Conservation (phyloP, 2,329 filamentous ascomycete species). For the Fusarium irregulare region DNA sequence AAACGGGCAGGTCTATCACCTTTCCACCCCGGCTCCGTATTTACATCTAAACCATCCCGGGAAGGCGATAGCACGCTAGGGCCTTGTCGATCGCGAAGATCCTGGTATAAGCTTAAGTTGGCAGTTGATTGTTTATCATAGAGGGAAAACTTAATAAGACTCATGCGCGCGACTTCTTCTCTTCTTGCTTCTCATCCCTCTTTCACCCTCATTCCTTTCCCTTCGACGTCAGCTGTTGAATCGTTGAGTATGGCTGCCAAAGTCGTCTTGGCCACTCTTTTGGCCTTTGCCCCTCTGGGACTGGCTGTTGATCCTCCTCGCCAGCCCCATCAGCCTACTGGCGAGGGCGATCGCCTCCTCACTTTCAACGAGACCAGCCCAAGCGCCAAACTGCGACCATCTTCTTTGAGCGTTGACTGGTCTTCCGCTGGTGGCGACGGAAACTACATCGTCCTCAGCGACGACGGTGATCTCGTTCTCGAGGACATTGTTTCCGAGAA, state of each 20-base stretch:
- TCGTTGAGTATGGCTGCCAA: slow-evolving; percentile 21
- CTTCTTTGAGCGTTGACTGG: slow-evolving; percentile 65
- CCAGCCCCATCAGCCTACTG: slow-evolving; percentile 64
- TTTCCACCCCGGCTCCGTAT: background rate
- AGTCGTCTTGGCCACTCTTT: slow-evolving; percentile 27
- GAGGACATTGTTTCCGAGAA: slow-evolving; percentile 70
- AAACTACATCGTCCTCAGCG: slow-evolving; percentile 66
- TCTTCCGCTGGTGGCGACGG: slow-evolving; percentile 69
- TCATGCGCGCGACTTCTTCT: background rate
- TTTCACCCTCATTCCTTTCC: background rate
- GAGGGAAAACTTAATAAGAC: background rate
- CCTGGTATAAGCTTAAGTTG: slow-evolving; percentile 34
- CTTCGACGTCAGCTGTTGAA: background rate
- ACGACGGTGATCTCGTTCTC: slow-evolving; percentile 66
- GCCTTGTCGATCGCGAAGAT: slow-evolving; percentile 12
- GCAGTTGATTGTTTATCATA: background rate
- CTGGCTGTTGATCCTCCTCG: slow-evolving; percentile 62
- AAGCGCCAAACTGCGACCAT: slow-evolving; percentile 57
- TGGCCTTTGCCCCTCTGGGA: slow-evolving; percentile 34
- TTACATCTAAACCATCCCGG: slow-evolving; percentile 31
- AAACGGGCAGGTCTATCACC: slow-evolving; percentile 31
- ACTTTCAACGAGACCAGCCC: slow-evolving; percentile 70
- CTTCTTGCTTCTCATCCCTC: too few relatives aligned
- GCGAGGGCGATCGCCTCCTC: slow-evolving; percentile 66
- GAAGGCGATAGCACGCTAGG: slow-evolving; percentile 26